These are phyloP conservation scores for Mycogone perniciosa DNA, from an alignment of 2,329 filamentous ascomycete genomes.

Conservation along the genomic window DNA sequence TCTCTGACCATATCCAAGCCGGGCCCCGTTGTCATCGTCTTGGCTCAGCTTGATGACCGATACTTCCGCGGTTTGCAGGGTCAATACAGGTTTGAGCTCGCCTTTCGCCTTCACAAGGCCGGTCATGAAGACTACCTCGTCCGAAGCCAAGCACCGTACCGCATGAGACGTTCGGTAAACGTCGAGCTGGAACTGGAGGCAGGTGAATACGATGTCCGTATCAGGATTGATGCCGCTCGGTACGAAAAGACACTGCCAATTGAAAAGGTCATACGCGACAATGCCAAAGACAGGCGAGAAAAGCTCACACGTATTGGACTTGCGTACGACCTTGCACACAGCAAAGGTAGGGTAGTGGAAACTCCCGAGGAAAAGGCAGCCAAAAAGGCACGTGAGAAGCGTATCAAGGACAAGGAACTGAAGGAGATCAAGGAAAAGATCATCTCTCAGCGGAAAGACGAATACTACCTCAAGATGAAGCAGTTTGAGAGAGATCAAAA, in stretches of 20 bases:
- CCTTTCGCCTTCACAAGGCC: conserved; percentile 48
- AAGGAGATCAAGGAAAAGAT: conserved; percentile 33
- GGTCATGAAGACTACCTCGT: conserved; percentile 48
- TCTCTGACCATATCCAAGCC: conserved; percentile 42
- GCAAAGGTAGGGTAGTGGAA: conserved; percentile 51
- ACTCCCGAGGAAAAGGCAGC: conserved; percentile 42
- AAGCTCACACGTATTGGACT: conserved; percentile 68
- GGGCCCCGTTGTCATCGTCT: conserved; percentile 48
- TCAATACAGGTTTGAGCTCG: conserved; percentile 48
- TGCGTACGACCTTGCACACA: conserved; percentile 64
- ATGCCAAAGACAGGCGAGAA: conserved; percentile 57
- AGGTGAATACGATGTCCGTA: conserved; percentile 67
- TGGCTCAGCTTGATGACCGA: conserved; percentile 51
- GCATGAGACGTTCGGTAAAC: conserved; percentile 68
- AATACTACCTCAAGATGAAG: conserved; percentile 31
- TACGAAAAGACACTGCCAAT: conserved; percentile 43
- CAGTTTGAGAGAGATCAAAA: conserved; percentile 29
- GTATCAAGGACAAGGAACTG: conserved; percentile 34
- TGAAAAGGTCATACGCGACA: conserved; percentile 61
- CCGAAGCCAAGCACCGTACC: conserved; percentile 45
- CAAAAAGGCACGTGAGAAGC: conserved; percentile 39
- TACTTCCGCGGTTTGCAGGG: conserved; percentile 53
- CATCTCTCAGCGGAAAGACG: conserved; percentile 32
- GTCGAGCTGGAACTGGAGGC: conserved; percentile 69
- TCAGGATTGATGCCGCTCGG: conserved; percentile 67